Evolutionary conservation across 768 basidiomycete genomes (phyloP), one percentile per base, ranked within the genome.

Genomic region (Agaricus subrufescens): DNA sequence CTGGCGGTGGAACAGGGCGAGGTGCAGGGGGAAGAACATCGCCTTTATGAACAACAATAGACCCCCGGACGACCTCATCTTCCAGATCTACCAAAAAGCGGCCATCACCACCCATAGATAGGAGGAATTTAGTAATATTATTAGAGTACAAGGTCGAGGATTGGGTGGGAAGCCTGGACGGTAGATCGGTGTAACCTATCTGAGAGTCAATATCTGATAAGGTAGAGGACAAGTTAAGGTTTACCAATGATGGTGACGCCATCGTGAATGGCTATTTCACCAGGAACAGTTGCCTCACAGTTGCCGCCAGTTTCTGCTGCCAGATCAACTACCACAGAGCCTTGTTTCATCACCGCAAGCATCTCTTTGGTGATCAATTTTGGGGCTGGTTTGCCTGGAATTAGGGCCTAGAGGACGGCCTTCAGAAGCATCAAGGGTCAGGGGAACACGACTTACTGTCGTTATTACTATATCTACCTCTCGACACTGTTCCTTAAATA

Each of bases 231-330:
- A 31, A 53, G 25, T 30, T 10, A 9, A 29, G 34, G 57, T 67
- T 56, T 60, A 86, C 91, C 92, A 42, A 94, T 86, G 61, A 94
- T 74, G 2, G 87, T 89, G n/a, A 94, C 89, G 3, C 92, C 92
- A 53, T 83, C 73, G 61, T 88, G 77, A 9, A 85, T 75, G 48
- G 75, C 69, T 31, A 91, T 73, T 62, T 92, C 79, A 29, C 92
- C 92, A 6, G 92, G 91, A 50, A 78, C 75, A 8, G 92, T 94
- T 12, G 84, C 86, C 62, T 85, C 87, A 63, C 92, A 94, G 60
- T 94, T 94, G 12, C 92, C 92, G n/a, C 92, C 91, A 45, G 90
- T 81, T 71, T 94, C 92, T 14, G 91, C 87, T 39, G 92, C 92
- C 57, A 90, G 67, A 68, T 94, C 92, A 27, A 94, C 91, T 51